Percentiles rank a stretch among this genome's conserved stretches.
Evolutionary conservation across 176 grass and related monocot species (phyloP).

Genomic region (Alloteropsis semialata): DNA sequence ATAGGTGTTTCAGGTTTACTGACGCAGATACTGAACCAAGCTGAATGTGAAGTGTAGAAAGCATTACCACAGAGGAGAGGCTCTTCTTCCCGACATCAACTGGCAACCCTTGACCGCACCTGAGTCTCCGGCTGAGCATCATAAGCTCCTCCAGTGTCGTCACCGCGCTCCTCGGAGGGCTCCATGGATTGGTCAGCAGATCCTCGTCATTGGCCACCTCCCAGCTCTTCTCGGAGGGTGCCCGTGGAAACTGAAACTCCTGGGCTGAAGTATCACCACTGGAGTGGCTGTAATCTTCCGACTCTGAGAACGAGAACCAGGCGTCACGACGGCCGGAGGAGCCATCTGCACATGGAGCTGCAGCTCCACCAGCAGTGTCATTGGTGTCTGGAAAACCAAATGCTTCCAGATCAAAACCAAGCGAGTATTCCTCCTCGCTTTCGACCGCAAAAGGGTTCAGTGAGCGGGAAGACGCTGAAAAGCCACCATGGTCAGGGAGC

Average conservation of each 20-base stretch:
- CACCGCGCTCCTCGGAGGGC: slow-evolving; percentile 38
- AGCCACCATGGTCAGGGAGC: background rate
- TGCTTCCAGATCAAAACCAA: slow-evolving; percentile 52
- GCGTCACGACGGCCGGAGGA: slow-evolving; percentile 46
- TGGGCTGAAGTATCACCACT: slow-evolving; percentile 42
- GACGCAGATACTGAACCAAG: slow-evolving; percentile 1
- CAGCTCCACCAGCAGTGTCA: slow-evolving; percentile 20
- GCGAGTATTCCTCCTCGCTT: slow-evolving; percentile 45
- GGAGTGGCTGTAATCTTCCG: slow-evolving; percentile 59
- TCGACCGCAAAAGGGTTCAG: slow-evolving; percentile 67
- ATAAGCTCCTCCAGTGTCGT: slow-evolving; percentile 94
- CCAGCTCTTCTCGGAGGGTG: slow-evolving; percentile 58
- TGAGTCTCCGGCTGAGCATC: slow-evolving; percentile 68
- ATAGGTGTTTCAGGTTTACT: slow-evolving; percentile 6
- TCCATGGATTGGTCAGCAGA: background rate
- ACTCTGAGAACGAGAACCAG: slow-evolving; percentile 57
- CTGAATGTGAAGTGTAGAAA: background rate
- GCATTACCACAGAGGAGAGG: slow-evolving; percentile 53
- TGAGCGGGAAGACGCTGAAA: slow-evolving; percentile 30
- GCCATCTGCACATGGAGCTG: slow-evolving; percentile 23
- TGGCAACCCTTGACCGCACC: slow-evolving; percentile 35
- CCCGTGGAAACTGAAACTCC: slow-evolving; percentile 56
- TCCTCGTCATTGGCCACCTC: slow-evolving; percentile 38
- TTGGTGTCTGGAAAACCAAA: slow-evolving; percentile 52
- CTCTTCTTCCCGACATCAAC: slow-evolving; percentile 39